Evolutionary conservation across 2,329 filamentous ascomycete species (phyloP).

Genomic region (Epichloe glyceriae): DNA sequence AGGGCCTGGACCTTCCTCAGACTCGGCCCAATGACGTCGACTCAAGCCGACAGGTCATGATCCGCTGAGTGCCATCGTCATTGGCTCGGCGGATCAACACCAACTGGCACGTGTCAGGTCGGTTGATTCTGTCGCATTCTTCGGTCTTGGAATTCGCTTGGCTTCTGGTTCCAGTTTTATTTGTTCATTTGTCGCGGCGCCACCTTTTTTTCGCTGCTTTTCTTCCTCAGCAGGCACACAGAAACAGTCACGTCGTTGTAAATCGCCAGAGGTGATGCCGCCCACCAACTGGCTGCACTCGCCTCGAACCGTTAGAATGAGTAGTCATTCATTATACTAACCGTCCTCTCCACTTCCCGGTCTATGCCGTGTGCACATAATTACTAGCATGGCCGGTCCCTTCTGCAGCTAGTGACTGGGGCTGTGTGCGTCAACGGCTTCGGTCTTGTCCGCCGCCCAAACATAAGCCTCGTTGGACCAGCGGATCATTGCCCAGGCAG

Average conservation of each 20-base stretch:
- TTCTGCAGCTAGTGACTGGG: background rate
- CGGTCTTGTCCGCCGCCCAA: too few relatives aligned
- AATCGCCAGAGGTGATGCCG: too few relatives aligned
- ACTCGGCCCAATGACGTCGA: too few relatives aligned
- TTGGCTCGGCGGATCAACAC: background rate
- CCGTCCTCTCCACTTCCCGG: background rate
- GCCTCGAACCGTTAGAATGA: too few relatives aligned
- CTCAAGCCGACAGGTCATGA: too few relatives aligned
- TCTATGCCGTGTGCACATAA: background rate
- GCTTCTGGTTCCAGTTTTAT: background rate
- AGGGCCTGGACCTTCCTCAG: background rate
- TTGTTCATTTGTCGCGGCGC: background rate
- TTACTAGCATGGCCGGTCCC: background rate
- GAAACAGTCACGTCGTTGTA: too few relatives aligned
- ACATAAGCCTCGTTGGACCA: too few relatives aligned
- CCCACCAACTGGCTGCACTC: too few relatives aligned
- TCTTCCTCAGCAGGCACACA: too few relatives aligned
- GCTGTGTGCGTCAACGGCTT: background rate
- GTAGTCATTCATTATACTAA: background rate
- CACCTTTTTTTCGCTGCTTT: too few relatives aligned
- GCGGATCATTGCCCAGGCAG: too few relatives aligned
- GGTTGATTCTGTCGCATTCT: background rate
- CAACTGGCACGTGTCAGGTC: background rate
- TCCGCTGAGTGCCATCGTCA: background rate
- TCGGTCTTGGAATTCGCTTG: background rate